Evolutionary conservation across 2,329 filamentous ascomycete species (phyloP).

Genomic region (Colletotrichum sp.): DNA sequence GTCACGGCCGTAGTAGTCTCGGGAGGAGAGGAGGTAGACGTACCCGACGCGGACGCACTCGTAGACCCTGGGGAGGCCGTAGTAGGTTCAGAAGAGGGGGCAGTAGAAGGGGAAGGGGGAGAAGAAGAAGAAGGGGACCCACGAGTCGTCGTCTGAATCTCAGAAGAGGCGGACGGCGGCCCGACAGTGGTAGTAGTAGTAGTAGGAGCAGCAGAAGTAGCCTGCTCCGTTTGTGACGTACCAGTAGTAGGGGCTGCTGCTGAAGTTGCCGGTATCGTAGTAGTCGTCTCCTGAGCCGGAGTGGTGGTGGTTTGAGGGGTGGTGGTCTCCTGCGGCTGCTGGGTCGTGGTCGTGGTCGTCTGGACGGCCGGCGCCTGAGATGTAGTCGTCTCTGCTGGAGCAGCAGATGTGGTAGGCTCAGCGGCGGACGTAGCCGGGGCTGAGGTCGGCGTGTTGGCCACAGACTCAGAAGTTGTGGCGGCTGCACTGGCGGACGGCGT

Average conservation of each 20-base stretch:
- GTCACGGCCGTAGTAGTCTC: slow-evolving; percentile 22
- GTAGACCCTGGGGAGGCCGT: slow-evolving; percentile 20
- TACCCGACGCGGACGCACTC: slow-evolving; percentile 21
- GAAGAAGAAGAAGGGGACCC: slow-evolving; percentile 24
- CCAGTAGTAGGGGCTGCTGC: slow-evolving; percentile 33
- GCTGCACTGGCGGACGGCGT: slow-evolving; percentile 20
- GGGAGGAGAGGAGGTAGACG: slow-evolving; percentile 24
- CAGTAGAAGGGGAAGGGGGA: slow-evolving; percentile 31
- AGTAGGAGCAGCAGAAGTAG: slow-evolving; percentile 28
- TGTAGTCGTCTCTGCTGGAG: neutral
- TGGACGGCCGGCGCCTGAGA: slow-evolving; percentile 7
- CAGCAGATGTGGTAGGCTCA: neutral
- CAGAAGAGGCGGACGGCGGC: slow-evolving; percentile 29
- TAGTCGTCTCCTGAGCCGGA: slow-evolving; percentile 12
- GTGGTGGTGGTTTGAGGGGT: slow-evolving; percentile 7
- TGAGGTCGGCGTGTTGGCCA: slow-evolving; percentile 22
- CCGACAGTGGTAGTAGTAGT: slow-evolving; percentile 30
- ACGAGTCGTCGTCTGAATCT: slow-evolving; percentile 20
- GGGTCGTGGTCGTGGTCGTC: slow-evolving; percentile 9
- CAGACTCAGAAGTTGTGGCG: neutral
- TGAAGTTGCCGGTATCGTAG: slow-evolving; percentile 29
- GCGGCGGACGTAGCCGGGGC: slow-evolving; percentile 26
- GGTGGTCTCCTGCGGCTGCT: slow-evolving; percentile 8
- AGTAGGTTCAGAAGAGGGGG: slow-evolving; percentile 29
- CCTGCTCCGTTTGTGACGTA: slow-evolving; percentile 23